Evolutionary conservation across 805 yeast genomes (phyloP), one percentile per base, ranked within the genome.

Genomic region (Candida caryicola): DNA sequence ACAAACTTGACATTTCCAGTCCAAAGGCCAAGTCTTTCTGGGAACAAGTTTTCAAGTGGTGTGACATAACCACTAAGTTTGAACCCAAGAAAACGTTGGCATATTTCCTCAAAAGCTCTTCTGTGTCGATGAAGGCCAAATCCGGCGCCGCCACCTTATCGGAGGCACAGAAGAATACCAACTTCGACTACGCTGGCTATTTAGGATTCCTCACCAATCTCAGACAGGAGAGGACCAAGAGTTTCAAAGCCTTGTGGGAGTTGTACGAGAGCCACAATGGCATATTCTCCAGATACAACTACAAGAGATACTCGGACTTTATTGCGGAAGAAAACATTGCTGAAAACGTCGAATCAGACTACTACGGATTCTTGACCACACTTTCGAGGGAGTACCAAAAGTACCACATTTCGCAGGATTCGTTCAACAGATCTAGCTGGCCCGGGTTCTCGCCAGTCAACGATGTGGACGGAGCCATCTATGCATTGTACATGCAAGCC

Each of bases 181-280:
- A 64, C 32, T 69, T 69, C 38, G 70, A 69, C 43, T 65, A 65
- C 44, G 66, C 65, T 41, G 60, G 64, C 4, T 69, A 51, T 47
- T 46, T 66, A 42, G 50, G 37, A 23, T 65, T 52, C 33, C 34
- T 54, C 6, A 40, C 51, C 2, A 55, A 51, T 14, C 44, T 68
- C 23, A 44, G 49, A 17, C 27, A 39, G n/a, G 58, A 52, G 35
- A 50, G 74, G 38, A 29, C 34, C 4, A 52, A 51, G 2, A 49
- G 59, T 8, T 47, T 66, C 32, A 36, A 47, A 13, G 60, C 62
- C 34, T 46, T 67, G 12, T 69, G 73, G 73, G 40, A 45, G n/a
- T 52, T 67, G 25, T 65, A 58, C 50, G 51, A 47, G 17, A 46
- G 50, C 9, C 43, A 54, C 29, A 47, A 45, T 15, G 47, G 51